Evolutionary conservation across 2,329 filamentous ascomycete species (phyloP), one percentile per base, ranked within the genome.

Genomic region (Penicillium sp.): DNA sequence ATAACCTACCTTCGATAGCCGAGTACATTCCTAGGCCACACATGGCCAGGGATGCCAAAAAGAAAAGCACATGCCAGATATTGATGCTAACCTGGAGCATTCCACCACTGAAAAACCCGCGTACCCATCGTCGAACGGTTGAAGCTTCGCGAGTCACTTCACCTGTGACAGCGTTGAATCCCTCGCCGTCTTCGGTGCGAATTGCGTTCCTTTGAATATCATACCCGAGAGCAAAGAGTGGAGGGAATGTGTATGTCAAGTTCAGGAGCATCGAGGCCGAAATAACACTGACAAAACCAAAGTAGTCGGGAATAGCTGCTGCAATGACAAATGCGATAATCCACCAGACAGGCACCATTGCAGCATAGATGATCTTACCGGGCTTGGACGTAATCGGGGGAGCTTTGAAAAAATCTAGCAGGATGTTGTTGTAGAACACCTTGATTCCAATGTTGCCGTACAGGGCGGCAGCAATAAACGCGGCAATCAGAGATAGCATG

Each of bases 211-310:
- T 66, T 51, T 64, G 60, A n/a, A 67, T 60, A 40, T 64, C 61
- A n/a, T 58, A 65, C 5, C 63, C 61, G 2, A 72, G 55, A 0
- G 66, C 67, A 45, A 71, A 67, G 7, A 71, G 49, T 3, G 76
- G 74, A 11, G 78, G 78, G 55, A 79, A 71, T 0, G 76, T 77
- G 62, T 80, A 80, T 12, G 71, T 76, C 62, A 80, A 73, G 42
- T 79, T 75, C 50, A 80, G 56, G 18, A 79, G 72, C 63, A 72
- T 75, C 1, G 73, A 65, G 0, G 78, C 77, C 1, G 72, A 71
- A 11, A 80, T 73, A 6, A 80, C 64, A 26, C 67, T 64, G 23
- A 70, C 66, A 48, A 73, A 68, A 2, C 68, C 65, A 40, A 69
- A 70, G 58, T 72, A 73, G 50, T 78, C 71, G 1, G 78, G 77